These are phyloP conservation scores for Aspergillus melleus DNA, from an alignment of 2,329 filamentous ascomycete species.

Conservation along the genomic window DNA sequence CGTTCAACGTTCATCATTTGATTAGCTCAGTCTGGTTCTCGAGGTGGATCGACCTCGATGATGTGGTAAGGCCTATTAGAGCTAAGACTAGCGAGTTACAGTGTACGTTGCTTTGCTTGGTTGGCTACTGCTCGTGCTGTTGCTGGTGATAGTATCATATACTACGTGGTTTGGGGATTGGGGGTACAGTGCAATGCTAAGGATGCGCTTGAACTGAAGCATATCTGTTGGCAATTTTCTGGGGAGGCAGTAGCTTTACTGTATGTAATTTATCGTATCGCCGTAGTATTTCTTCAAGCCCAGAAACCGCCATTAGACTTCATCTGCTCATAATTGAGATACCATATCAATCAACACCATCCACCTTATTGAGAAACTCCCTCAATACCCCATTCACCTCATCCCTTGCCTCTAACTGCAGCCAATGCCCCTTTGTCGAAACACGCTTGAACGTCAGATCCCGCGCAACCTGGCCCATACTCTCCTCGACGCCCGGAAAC, in stretches of 20 bases:
- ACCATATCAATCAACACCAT: neutral
- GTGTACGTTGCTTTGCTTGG: neutral
- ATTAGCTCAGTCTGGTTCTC: neutral
- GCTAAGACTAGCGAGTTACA: neutral
- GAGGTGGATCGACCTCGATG: neutral
- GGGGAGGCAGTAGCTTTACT: too few species aligned
- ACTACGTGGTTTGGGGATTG: too few species aligned
- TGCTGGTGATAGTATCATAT: too few species aligned
- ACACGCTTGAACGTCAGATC: constrained; percentile 19
- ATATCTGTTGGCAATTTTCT: too few species aligned
- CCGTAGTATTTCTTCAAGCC: too few species aligned
- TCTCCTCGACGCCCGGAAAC: constrained; percentile 11
- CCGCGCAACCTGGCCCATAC: constrained; percentile 16
- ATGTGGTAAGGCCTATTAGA: neutral
- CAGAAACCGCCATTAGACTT: too few species aligned
- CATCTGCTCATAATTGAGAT: too few species aligned
- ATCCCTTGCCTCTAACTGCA: constrained; percentile 26
- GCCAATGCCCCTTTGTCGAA: constrained; percentile 23
- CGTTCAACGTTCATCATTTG: too few species aligned
- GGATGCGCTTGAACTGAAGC: too few species aligned
- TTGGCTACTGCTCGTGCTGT: too few species aligned
- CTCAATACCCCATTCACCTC: constrained; percentile 23
- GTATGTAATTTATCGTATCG: too few species aligned
- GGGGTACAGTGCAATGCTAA: too few species aligned
- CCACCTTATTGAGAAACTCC: constrained; percentile 15